phyloP scores from a whole-genome alignment of 1,284 basidiomycete genomes.

The Pyrrhoderma noxium region DNA sequence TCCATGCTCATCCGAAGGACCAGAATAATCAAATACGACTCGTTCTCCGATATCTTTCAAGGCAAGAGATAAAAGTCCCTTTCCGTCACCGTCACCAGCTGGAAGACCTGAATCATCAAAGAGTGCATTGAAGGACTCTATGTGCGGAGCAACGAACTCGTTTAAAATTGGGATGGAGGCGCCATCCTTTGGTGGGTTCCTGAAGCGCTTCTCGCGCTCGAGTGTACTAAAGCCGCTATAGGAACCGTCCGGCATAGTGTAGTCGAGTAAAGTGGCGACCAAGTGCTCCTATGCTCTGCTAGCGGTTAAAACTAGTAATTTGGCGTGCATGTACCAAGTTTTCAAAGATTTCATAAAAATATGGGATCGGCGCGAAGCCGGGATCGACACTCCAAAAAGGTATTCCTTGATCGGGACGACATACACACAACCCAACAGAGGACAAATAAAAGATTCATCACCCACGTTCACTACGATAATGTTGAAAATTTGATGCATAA shows the following conservation, averaged over 20 bases:
- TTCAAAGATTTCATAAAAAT: no score
- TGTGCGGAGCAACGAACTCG: slow-evolving; percentile 89
- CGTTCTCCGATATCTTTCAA: slow-evolving; percentile 84
- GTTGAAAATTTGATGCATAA: no score
- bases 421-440: no score
- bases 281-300: no score
- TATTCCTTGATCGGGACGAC: no score
- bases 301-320: no score
- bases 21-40: slow-evolving; percentile 86
- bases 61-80: slow-evolving; percentile 75
- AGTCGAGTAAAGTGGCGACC: no score
- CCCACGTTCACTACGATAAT: no score
- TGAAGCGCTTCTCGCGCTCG: slow-evolving; percentile 75
- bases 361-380: no score
- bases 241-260: slow-evolving; percentile 15
- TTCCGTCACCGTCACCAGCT: slow-evolving; percentile 66
- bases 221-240: slow-evolving; percentile 68
- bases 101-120: slow-evolving; percentile 80
- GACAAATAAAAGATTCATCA: no score
- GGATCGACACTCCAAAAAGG: no score
- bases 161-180: slow-evolving; percentile 81
- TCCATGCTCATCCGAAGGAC: slow-evolving; percentile 45
- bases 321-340: no score
- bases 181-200: slow-evolving; percentile 64
- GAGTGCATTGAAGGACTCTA: slow-evolving; percentile 95